These are phyloP conservation scores for Cercospora zeae-maydis DNA, from an alignment of 2,329 filamentous ascomycete genomes.

Conservation along the genomic window DNA sequence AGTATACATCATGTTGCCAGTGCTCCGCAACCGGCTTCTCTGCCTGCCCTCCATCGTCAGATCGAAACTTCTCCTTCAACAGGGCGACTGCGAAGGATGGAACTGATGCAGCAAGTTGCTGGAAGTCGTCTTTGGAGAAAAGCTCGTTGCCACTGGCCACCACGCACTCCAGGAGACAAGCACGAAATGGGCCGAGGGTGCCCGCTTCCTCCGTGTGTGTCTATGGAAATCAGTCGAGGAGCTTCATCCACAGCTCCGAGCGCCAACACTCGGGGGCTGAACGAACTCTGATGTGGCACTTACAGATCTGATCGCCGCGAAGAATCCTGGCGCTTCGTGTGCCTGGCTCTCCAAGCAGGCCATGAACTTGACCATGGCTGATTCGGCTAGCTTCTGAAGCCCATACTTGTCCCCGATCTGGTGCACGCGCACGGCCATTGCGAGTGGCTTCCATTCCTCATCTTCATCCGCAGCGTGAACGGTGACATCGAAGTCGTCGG, in stretches of 20 bases:
- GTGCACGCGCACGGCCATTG: constrained; percentile 1
- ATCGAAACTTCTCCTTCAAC: not conserved
- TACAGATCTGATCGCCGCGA: not conserved
- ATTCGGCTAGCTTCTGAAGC: not conserved
- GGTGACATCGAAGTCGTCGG: constrained; percentile 5
- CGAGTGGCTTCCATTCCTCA: not conserved
- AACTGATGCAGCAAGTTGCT: not conserved
- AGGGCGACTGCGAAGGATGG: not conserved
- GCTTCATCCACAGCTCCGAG: too few relatives aligned
- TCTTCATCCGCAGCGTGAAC: not conserved
- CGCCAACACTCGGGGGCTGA: too few relatives aligned
- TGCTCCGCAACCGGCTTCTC: not conserved
- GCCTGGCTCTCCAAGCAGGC: not conserved
- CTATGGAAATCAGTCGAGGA: not conserved
- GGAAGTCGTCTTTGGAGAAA: not conserved
- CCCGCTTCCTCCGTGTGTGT: not conserved
- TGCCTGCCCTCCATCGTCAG: not conserved
- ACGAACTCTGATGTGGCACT: too few relatives aligned
- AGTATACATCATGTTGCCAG: not conserved
- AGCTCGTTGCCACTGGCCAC: not conserved
- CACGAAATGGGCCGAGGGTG: not conserved
- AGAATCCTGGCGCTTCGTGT: not conserved
- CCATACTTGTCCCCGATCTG: constrained; percentile 3
- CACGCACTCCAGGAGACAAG: not conserved
- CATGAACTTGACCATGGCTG: constrained; percentile 4